A percentile compares a stretch with the other conserved stretches of the same genome.
Conservation (phyloP, 371 early-diverging fungal genomes). For the Dinochytrium kinnereticum region DNA sequence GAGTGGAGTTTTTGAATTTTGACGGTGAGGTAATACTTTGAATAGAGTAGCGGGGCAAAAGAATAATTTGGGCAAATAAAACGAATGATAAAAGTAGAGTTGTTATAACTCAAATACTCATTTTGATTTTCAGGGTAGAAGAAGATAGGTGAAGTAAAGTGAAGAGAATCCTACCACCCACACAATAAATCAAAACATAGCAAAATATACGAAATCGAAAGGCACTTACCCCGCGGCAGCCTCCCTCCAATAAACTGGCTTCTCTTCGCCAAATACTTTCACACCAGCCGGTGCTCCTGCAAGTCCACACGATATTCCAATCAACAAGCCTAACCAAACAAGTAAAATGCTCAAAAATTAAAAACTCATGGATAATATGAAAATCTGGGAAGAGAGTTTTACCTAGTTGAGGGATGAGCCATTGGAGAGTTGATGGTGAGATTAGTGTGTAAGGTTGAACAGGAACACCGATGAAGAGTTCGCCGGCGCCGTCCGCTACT, state of each 20-base stretch:
- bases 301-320: conserved; percentile 46
- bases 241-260: conserved; percentile 46
- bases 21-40: too few species aligned
- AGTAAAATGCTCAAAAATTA: background rate
- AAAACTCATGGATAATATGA: background rate
- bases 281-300: conserved; percentile 49
- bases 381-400: background rate
- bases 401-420: conserved; percentile 27
- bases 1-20: too few species aligned
- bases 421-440: conserved; percentile 7
- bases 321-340: conserved; percentile 35
- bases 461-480: conserved; percentile 15
- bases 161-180: too few species aligned
- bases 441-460: background rate
- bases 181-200: too few species aligned
- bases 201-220: too few species aligned
- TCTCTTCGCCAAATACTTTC: conserved; percentile 54
- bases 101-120: too few species aligned
- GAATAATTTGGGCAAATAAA: too few species aligned
- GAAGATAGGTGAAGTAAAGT: too few species aligned
- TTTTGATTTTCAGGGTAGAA: too few species aligned
- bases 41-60: too few species aligned
- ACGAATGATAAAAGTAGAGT: too few species aligned
- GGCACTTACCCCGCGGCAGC: conserved; percentile 40
- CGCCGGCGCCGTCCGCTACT: background rate